Evolutionary conservation across 108 stramenopile species (phyloP), one percentile per base, ranked within the genome.

Genomic region (Epipyxis sp.): DNA sequence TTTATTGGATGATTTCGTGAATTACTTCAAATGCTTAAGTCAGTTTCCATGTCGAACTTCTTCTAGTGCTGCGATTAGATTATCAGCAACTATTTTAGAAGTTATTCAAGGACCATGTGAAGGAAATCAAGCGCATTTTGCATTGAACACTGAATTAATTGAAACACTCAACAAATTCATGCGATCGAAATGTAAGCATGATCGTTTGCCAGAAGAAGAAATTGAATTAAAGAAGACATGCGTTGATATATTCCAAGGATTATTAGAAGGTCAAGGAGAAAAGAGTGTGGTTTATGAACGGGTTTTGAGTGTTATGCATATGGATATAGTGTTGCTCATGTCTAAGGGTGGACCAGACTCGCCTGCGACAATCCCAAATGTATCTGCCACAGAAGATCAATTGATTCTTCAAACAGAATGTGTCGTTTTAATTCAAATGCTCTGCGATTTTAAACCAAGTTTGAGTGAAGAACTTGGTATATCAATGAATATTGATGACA

Each of bases 41-140:
- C 62, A 59, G 45, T 78, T 67, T 45, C 81, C 77, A 1, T 68
- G 81, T 69, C 35, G 39, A 40, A 62, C 77, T 57, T 72, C 69
- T 37, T 78, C 81, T 1, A 42, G 69, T 43, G 76, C 81, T n/a
- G 78, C 69, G 44, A 30, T n/a, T 44, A n/a, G 25, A 59, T 59
- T 78, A 39, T 40, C 81, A 30, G 77, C 42, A 10, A 78, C 77
- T 40, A 78, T 85, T 25, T 50, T 85, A 27, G 84, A 85, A 78
- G 81, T 81, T 41, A 82, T 85, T 35, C 84, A 85, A 40, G 84
- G 84, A 25, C 84, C 84, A n/a, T 85, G 84, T 42, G 41, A 54
- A 0, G 42, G 42, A 42, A 85, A 85, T 69, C 84, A 78, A 42
- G 58, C 42, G 68, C 77, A 82, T 77, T 69, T 82, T 35, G 81